Evolutionary conservation across 176 grass and related monocot genomes (phyloP).

Genomic region (Rhipidocladum racemiflorum): DNA sequence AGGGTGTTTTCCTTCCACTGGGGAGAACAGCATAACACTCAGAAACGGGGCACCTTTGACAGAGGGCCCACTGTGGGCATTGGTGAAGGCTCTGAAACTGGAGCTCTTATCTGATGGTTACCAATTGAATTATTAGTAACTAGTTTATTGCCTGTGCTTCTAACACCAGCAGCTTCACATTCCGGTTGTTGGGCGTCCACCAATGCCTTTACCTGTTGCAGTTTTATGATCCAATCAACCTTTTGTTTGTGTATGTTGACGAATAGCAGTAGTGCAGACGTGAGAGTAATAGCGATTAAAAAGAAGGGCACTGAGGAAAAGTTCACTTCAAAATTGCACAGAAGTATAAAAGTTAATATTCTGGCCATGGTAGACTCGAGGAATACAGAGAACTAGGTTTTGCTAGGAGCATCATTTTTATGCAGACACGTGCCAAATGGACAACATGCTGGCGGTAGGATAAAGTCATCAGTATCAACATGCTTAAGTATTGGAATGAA

Average conservation of each 20-base stretch:
- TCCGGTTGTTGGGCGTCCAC: conserved; percentile 52
- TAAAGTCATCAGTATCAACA: neutral
- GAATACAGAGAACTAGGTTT: neutral
- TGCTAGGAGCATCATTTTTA: neutral
- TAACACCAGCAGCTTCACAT: conserved; percentile 44
- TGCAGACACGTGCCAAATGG: neutral
- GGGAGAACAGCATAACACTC: conserved; percentile 21
- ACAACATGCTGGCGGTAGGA: neutral
- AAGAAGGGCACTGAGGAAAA: neutral
- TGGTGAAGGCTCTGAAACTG: conserved; percentile 52
- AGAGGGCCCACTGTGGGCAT: conserved; percentile 21
- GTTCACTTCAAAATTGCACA: neutral
- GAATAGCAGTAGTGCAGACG: neutral
- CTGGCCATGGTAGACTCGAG: neutral
- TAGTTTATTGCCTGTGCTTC: conserved; percentile 45
- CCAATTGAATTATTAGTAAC: conserved; percentile 37
- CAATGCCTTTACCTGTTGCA: conserved; percentile 50
- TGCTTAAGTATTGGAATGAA: neutral
- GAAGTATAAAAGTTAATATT: neutral
- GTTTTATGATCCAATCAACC: conserved; percentile 34
- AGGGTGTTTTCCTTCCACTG: conserved; percentile 21
- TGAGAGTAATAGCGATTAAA: neutral
- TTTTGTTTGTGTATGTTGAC: conserved; percentile 7
- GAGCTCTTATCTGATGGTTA: conserved; percentile 51
- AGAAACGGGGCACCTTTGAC: conserved; percentile 61